Base-by-base conservation (phyloP, 2,329 filamentous ascomycete species). In the Emydomyces testavorans region DNA sequence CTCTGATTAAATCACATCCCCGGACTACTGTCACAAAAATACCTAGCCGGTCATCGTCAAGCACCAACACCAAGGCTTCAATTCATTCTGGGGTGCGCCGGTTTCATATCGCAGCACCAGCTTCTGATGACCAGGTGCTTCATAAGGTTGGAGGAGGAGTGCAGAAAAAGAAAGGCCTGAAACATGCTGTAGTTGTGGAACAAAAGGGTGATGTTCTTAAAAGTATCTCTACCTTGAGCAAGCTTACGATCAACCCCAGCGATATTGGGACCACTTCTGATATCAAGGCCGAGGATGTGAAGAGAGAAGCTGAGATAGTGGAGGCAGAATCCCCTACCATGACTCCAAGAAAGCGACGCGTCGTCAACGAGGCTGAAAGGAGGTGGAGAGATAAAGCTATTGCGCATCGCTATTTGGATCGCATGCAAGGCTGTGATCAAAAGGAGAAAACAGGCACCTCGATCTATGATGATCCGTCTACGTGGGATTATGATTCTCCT, bases 401-500 rank as follows among this genome's bases (percentile, higher is more conserved):
- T 49, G 51, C 48, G 3, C 18, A 4, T 32, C 45, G 36, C 8
- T 35, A 48, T 45, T 16, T 34, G 4, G 44, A 46, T 23, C 52
- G 47, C 15, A 28, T n/a, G 11, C 46, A 51, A 18, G 18, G 15
- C 11, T 42, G 50, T 39, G 46, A 53, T 13, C 47, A 39, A 2
- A 36, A 51, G 3, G 31, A 49, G 6, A 57, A 53, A 40, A 57
- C 49, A 13, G 67, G 67, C 28, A 62, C 63, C 28, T 63, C 62
- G 16, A 62, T 65, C 1, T 54, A 58, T 47, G 58, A 62, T 23
- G 57, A 63, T 34, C 61, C 67, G 21, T 63, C 55, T 48, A 67
- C 60, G 18, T 67, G 65, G 63, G 64, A 71, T 41, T 58, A 67
- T 48, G 62, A 68, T 24, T 68, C 67, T 10, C 65, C 69, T 42